Evolutionary conservation across 805 yeast species (phyloP).

Genomic region (Saturnispora besseyi): DNA sequence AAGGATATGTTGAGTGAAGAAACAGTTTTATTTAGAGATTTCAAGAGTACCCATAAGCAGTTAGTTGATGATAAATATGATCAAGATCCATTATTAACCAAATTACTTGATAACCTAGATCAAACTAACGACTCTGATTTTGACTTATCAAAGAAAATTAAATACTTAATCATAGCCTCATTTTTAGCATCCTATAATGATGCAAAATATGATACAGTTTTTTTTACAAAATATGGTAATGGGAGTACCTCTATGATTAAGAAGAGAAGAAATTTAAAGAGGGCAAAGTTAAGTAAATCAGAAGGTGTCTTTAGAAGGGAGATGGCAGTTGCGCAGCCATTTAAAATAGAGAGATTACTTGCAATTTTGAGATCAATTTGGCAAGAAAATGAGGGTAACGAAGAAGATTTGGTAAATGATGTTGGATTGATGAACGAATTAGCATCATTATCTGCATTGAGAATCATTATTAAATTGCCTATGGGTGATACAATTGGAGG

Average conservation of each 20-base stretch:
- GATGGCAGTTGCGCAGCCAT: slow-evolving; percentile 60
- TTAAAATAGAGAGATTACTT: slow-evolving; percentile 68
- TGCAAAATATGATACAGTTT: slow-evolving; percentile 55
- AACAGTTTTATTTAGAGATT: slow-evolving; percentile 18
- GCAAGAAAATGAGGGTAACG: slow-evolving; percentile 31
- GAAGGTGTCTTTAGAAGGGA: slow-evolving; percentile 47
- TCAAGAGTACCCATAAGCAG: slow-evolving; percentile 13
- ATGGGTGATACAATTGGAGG: slow-evolving; percentile 45
- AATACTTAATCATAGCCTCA: slow-evolving; percentile 70
- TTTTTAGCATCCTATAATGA: slow-evolving; percentile 75
- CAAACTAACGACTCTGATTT: slow-evolving; percentile 15
- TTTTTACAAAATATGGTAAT: slow-evolving; percentile 57
- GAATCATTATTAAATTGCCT: slow-evolving; percentile 22
- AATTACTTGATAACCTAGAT: background rate
- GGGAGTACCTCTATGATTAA: slow-evolving; percentile 30
- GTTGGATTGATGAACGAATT: slow-evolving; percentile 32
- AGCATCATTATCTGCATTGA: slow-evolving; percentile 29
- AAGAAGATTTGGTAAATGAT: slow-evolving; percentile 23
- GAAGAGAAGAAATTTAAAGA: slow-evolving; percentile 23
- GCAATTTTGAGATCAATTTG: slow-evolving; percentile 73
- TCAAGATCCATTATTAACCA: background rate
- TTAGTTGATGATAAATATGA: slow-evolving; percentile 8
- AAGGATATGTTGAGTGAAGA: slow-evolving; percentile 20
- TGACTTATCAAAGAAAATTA: slow-evolving; percentile 52
- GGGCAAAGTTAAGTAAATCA: slow-evolving; percentile 22